Evolutionary conservation across 805 yeast species (phyloP), one percentile per base, ranked within the genome.

Genomic region (Brettanomyces naardenensis): DNA sequence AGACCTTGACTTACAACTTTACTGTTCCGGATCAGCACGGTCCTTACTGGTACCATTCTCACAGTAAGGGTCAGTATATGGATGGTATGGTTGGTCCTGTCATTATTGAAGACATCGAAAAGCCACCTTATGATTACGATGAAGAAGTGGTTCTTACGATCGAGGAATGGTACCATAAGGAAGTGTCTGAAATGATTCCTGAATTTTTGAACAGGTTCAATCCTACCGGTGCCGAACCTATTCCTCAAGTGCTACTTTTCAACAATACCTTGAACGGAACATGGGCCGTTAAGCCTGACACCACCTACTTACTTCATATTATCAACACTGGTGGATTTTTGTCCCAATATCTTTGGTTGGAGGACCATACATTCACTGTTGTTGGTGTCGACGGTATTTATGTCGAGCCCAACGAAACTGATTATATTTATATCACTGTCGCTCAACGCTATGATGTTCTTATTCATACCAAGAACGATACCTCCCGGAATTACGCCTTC

Each of bases 211-310:
- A 65, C 47, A 58, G 79, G 44, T 78, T 69, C 66, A 92, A 92
- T 62, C 98, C 98, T 42, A 86, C 96, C 7, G 98, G 98, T 54
- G 96, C 97, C 31, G 98, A 92, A 65, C 98, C 98, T 36, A 79
- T 92, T 49, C 98, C 98, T 6, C 82, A 84, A 47, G 68, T 72
- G 56, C 61, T 83, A 49, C 70, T 92, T 51, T 68, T 88, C 59
- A 90, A 90, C 65, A 87, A 88, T 56, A 80, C 95, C 10, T 73
- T 69, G 53, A 81, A 83, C 61, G 66, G 73, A 53, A 74, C 89
- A n/a, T 77, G 87, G 82, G 47, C 63, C 6, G 94, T 90, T 39
- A 55, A 84, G 64, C 95, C 97, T 6, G 77, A 78, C 63, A 87
- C 77, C 28, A 89, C 96, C 14, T 92, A 92, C 59, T 64, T 83